These are phyloP conservation scores for Haberlea rhodopensis DNA, from an alignment of 257 asterid genomes.

Conservation along the genomic window DNA sequence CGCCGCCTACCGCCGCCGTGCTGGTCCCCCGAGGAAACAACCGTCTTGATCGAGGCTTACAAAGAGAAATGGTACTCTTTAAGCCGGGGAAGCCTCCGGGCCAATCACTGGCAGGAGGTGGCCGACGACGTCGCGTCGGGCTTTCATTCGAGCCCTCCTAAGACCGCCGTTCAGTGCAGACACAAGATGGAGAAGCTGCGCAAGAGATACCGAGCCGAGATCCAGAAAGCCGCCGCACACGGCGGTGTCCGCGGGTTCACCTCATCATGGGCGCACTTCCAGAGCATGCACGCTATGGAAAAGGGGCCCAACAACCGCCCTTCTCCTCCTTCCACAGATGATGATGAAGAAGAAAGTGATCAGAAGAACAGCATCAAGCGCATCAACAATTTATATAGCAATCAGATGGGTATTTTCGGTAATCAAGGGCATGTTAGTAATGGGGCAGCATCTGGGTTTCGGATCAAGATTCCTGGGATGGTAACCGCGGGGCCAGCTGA, in stretches of 20 bases:
- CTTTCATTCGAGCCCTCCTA: conserved; percentile 64
- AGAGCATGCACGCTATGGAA: conserved; percentile 81
- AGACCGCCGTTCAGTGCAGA: conserved; percentile 87
- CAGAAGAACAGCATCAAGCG: too few species aligned
- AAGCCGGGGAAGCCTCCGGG: conserved; percentile 79
- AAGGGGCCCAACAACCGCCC: too few species aligned
- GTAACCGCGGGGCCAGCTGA: too few species aligned
- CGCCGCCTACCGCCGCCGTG: conserved; percentile 49
- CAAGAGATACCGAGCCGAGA: conserved; percentile 77
- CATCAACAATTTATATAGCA: too few species aligned
- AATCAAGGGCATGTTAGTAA: too few species aligned
- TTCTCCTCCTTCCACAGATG: too few species aligned
- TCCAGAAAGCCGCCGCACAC: conserved; percentile 38
- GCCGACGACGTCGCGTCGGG: conserved; percentile 78
- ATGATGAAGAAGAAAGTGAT: too few species aligned
- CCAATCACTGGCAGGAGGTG: conserved; percentile 85
- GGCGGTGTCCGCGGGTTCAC: conserved; percentile 28
- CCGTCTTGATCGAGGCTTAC: conserved; percentile 78
- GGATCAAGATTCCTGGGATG: too few species aligned
- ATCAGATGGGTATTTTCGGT: too few species aligned
- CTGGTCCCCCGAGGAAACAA: conserved; percentile 84
- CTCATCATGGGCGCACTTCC: conserved; percentile 77
- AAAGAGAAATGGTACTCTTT: conserved; percentile 90
- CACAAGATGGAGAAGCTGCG: conserved; percentile 94
- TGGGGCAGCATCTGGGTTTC: too few species aligned